These are phyloP conservation scores for Wallemia hederae DNA, from an alignment of 1,284 basidiomycete genomes.

Conservation along the genomic window DNA sequence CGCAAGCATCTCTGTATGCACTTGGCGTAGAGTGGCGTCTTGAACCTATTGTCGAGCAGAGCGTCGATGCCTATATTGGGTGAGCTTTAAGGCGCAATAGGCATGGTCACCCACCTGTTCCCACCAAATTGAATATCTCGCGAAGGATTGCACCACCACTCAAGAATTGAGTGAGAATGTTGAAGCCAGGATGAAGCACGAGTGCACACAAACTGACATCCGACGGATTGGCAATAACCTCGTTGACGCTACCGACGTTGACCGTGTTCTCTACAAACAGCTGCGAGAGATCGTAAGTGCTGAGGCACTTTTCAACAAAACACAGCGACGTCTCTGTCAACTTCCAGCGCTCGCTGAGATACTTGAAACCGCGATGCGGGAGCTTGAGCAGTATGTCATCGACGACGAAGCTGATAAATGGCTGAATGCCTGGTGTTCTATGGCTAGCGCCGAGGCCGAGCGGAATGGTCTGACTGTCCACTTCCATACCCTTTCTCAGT, in stretches of 20 bases:
- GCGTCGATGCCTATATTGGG: conserved; percentile 37
- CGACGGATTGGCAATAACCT: conserved; percentile 1
- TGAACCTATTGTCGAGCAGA: conserved; percentile 33
- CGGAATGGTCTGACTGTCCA: conserved; percentile 38
- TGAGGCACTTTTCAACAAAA: conserved; percentile 56
- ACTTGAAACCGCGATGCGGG: conserved; percentile 33
- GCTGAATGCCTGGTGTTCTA: conserved; percentile 33
- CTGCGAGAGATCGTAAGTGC: conserved; percentile 42
- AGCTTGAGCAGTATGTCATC: conserved; percentile 46
- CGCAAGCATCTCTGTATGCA: conserved; percentile 54
- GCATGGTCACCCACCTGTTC: neutral
- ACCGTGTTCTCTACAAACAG: conserved; percentile 11
- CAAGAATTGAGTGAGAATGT: conserved; percentile 50
- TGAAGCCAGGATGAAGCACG: conserved; percentile 58
- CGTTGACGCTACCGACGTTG: conserved; percentile 7
- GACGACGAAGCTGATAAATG: conserved; percentile 31
- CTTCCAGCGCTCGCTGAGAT: conserved; percentile 51
- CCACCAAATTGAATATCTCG: conserved; percentile 42
- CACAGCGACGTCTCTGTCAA: conserved; percentile 56
- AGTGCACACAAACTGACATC: conserved; percentile 6
- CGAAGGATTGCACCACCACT: conserved; percentile 38
- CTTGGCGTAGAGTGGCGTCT: conserved; percentile 36
- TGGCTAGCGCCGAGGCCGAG: conserved; percentile 43
- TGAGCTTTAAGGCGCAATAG: neutral
- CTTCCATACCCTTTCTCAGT: conserved; percentile 25